Conservation (phyloP, 768 basidiomycete species). For the Cystofilobasidium ferigula region DNA sequence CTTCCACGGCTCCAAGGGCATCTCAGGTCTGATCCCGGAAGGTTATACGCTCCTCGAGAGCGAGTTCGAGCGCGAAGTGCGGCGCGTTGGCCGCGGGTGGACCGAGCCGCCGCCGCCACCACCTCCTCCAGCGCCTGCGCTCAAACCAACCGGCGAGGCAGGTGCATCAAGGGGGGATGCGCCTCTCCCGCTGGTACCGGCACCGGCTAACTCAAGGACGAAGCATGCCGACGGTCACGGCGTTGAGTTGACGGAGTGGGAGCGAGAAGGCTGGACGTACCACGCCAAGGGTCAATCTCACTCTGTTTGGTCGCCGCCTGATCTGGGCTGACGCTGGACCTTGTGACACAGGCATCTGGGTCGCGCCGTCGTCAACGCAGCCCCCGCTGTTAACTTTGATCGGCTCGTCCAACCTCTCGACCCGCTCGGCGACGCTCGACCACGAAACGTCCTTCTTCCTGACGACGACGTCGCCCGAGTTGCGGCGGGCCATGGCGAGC, state of each 20-base stretch:
- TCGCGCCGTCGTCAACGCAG: slow-evolving; percentile 45
- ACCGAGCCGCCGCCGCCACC: neutral
- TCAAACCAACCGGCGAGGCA: too few relatives aligned
- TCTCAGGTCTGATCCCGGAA: slow-evolving; percentile 89
- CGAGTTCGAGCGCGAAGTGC: slow-evolving; percentile 47
- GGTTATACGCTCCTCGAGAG: slow-evolving; percentile 83
- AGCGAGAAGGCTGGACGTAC: slow-evolving; percentile 83
- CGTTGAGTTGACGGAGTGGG: slow-evolving; percentile 77
- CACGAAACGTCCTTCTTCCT: slow-evolving; percentile 83
- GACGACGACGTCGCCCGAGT: slow-evolving; percentile 50
- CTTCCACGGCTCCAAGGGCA: slow-evolving; percentile 75
- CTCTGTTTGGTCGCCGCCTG: neutral
- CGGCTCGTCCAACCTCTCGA: slow-evolving; percentile 89
- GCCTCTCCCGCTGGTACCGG: too few relatives aligned
- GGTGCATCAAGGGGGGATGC: too few relatives aligned
- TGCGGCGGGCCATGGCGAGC: slow-evolving; percentile 34
- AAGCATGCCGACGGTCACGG: too few relatives aligned
- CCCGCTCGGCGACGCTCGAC: slow-evolving; percentile 78
- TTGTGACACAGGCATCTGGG: slow-evolving; percentile 61
- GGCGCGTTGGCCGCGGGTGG: slow-evolving; percentile 35
- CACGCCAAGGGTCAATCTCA: slow-evolving; percentile 76
- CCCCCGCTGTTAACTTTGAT: slow-evolving; percentile 67
- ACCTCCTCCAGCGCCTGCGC: neutral
- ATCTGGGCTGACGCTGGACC: neutral
- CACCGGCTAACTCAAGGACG: too few relatives aligned